Conservation (phyloP, 139 green algal species). For the Dunaliella primolecta region DNA sequence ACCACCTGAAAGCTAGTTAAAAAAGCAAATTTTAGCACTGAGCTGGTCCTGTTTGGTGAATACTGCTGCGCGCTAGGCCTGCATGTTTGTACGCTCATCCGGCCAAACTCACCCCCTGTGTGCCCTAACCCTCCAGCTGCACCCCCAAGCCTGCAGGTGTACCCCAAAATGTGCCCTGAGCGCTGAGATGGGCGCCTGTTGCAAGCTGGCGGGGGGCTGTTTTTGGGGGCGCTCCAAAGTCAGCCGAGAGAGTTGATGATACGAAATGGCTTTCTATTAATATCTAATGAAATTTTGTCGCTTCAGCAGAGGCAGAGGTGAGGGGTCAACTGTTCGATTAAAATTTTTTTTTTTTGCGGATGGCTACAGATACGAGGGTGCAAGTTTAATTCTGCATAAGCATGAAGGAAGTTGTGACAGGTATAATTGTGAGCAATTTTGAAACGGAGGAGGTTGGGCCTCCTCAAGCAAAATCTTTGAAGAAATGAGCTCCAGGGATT, state of each 20-base stretch:
- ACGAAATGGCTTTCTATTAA: too few species aligned
- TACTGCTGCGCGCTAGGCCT: neutral
- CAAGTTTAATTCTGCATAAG: too few species aligned
- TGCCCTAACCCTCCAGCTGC: neutral
- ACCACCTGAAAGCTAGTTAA: neutral
- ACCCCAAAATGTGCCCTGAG: neutral
- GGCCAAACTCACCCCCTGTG: neutral
- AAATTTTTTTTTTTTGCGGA: too few species aligned
- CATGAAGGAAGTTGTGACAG: too few species aligned
- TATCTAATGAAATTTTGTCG: too few species aligned
- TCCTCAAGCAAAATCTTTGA: too few species aligned
- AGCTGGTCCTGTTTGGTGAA: neutral
- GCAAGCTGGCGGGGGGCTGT: neutral
- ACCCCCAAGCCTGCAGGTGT: neutral
- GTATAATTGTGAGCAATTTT: too few species aligned
- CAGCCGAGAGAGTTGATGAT: neutral
- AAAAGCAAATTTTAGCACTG: neutral
- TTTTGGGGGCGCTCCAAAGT: neutral
- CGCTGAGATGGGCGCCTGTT: neutral
- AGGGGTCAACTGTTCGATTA: too few species aligned
- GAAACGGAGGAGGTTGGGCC: neutral
- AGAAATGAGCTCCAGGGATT: too few species aligned
- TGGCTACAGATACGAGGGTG: too few species aligned
- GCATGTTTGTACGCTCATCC: neutral
- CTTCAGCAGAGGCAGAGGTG: too few species aligned